A percentile compares a stretch with the other conserved stretches of the same genome.
Conservation (phyloP, 345 rosid genomes). For the Cochlearia excelsa region DNA sequence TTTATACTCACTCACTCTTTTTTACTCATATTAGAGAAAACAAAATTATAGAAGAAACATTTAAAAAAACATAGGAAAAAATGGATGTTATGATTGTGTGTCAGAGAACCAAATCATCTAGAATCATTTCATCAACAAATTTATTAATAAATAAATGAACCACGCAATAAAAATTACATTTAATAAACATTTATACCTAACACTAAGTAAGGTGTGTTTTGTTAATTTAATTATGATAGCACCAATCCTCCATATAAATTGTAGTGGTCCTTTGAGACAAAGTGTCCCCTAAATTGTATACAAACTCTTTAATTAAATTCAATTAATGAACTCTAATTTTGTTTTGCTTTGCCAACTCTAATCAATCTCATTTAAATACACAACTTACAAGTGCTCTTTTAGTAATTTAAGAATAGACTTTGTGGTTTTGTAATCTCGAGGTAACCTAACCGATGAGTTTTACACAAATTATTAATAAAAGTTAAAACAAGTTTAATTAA, state of each 20-base stretch:
- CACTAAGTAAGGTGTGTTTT: slow-evolving; percentile 26
- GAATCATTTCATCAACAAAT: slow-evolving; percentile 6
- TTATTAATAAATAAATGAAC: slow-evolving; percentile 25
- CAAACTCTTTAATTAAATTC: slow-evolving; percentile 29
- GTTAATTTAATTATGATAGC: slow-evolving; percentile 33
- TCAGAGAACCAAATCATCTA: slow-evolving; percentile 35
- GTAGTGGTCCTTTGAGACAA: slow-evolving; percentile 52
- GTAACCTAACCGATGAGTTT: slow-evolving; percentile 23
- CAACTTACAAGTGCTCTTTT: slow-evolving; percentile 26
- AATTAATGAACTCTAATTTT: slow-evolving; percentile 14
- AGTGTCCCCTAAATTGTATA: slow-evolving; percentile 66
- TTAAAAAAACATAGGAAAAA: slow-evolving; percentile 24
- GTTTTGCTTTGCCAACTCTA: slow-evolving; percentile 30
- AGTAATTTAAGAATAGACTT: slow-evolving; percentile 28
- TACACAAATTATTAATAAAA: background rate
- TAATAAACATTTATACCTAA: slow-evolving; percentile 59
- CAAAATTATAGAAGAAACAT: background rate
- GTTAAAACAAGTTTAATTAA: slow-evolving; percentile 2
- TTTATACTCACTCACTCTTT: too few relatives aligned
- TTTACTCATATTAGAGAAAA: too few relatives aligned
- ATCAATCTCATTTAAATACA: slow-evolving; percentile 28
- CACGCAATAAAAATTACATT: slow-evolving; percentile 32
- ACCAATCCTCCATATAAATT: slow-evolving; percentile 35
- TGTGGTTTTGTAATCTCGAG: slow-evolving; percentile 33
- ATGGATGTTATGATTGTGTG: slow-evolving; percentile 38